Percentiles rank a stretch among this genome's conserved stretches.
Conservation (phyloP, 441 rosid species). For the Populus trichocarpa region DNA sequence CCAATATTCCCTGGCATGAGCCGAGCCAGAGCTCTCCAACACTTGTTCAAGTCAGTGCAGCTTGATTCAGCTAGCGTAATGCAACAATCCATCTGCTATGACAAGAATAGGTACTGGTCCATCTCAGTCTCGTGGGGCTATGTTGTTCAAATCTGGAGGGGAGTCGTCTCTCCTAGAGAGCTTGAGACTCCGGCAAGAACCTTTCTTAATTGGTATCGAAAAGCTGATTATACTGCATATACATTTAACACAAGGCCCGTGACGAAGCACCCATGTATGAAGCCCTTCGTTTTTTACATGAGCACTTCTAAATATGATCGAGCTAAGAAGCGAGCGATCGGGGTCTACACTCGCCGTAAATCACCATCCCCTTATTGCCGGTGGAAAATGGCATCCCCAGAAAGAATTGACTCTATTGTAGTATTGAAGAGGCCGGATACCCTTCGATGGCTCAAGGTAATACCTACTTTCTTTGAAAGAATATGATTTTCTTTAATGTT, state of each 20-base stretch:
- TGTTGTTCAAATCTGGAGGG: slow-evolving; percentile 66
- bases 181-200: slow-evolving; percentile 88
- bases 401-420: slow-evolving; percentile 44
- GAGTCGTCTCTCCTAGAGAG: slow-evolving; percentile 75
- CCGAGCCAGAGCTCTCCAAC: slow-evolving; percentile 47
- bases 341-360: slow-evolving; percentile 43
- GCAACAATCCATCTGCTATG: slow-evolving; percentile 89
- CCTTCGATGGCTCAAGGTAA: slow-evolving; percentile 70
- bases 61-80: slow-evolving; percentile 72
- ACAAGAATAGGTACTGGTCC: slow-evolving; percentile 55
- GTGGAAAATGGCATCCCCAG: slow-evolving; percentile 70
- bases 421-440: slow-evolving; percentile 65
- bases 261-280: slow-evolving; percentile 65
- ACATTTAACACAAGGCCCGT: slow-evolving; percentile 88
- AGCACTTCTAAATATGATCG: slow-evolving; percentile 44
- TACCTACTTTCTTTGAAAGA: not conserved
- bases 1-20: slow-evolving; percentile 68
- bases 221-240: slow-evolving; percentile 73
- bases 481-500: not conserved
- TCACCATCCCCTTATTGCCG: slow-evolving; percentile 48
- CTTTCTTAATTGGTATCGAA: slow-evolving; percentile 75
- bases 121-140: slow-evolving; percentile 87
- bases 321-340: slow-evolving; percentile 50
- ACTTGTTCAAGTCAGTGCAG: slow-evolving; percentile 51
- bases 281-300: slow-evolving; percentile 67